Conservation (phyloP, 148 eudicot species). For the Drosera capensis region DNA sequence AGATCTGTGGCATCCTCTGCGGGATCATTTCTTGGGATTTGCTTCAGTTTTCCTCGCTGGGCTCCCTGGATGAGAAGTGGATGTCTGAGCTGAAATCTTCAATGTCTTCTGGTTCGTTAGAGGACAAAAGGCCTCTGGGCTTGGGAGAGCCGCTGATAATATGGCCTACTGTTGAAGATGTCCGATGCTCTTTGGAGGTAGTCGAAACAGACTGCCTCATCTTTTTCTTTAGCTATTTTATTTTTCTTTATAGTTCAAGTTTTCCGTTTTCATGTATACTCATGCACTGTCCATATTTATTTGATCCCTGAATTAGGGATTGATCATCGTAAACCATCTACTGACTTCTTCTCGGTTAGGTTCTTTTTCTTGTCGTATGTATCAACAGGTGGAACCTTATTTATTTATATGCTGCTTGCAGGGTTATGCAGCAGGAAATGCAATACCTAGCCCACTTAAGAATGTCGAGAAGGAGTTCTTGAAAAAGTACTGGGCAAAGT, state of each 20-base stretch:
- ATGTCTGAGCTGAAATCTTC: constrained; percentile 78
- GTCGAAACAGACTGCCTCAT: no score
- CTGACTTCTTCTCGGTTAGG: no score
- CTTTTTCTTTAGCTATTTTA: no score
- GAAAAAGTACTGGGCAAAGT: constrained; percentile 86
- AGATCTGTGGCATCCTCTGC: background rate
- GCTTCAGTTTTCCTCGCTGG: constrained; percentile 82
- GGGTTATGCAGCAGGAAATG: constrained; percentile 96
- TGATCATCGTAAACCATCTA: no score
- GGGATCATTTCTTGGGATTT: background rate
- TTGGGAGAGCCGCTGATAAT: constrained; percentile 65
- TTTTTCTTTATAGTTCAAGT: no score
- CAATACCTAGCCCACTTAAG: constrained; percentile 75
- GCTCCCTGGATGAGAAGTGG: constrained; percentile 99
- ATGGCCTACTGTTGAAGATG: constrained; percentile 95
- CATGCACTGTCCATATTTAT: background rate
- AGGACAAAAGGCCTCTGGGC: constrained; percentile 63
- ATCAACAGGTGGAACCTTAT: background rate
- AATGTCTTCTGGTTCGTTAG: constrained; percentile 72
- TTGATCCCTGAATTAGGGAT: no score
- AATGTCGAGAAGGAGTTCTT: constrained; percentile 86
- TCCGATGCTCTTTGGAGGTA: constrained; percentile 91
- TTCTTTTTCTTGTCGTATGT: no score
- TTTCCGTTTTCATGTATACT: background rate
- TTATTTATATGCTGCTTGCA: constrained; percentile 9